phyloP scores from a whole-genome alignment of 2,329 filamentous ascomycete genomes.

The Fusarium graminum region DNA sequence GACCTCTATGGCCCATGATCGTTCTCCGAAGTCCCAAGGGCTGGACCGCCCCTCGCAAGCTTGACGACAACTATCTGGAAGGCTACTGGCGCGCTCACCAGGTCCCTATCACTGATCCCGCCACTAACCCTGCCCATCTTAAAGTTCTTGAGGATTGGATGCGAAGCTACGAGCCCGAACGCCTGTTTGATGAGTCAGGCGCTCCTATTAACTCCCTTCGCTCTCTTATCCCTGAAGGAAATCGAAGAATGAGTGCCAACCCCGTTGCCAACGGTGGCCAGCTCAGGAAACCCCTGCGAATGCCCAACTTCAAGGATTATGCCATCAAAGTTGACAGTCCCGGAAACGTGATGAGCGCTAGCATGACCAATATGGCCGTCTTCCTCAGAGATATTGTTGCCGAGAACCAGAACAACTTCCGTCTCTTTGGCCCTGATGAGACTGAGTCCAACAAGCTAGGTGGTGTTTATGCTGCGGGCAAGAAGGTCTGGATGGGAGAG shows the following conservation, averaged over 20 bases:
- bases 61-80: constrained; percentile 77
- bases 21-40: constrained; percentile 82
- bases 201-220: constrained; percentile 73
- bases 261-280: constrained; percentile 79
- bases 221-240: constrained; percentile 73
- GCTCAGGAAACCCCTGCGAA: constrained; percentile 73
- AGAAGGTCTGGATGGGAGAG: constrained; percentile 85
- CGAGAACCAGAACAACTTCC: constrained; percentile 75
- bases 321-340: constrained; percentile 71
- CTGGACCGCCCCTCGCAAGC: constrained; percentile 80
- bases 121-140: constrained; percentile 73
- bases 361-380: constrained; percentile 77
- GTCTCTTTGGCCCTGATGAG: constrained; percentile 83
- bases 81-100: constrained; percentile 87
- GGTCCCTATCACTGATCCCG: constrained; percentile 79
- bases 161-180: constrained; percentile 79
- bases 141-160: constrained; percentile 81
- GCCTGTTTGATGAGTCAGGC: constrained; percentile 75
- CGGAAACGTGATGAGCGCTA: constrained; percentile 68
- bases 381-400: constrained; percentile 77
- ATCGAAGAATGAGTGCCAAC: constrained; percentile 81
- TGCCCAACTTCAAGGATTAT: constrained; percentile 79
- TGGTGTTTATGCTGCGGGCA: constrained; percentile 77
- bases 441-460: constrained; percentile 84
- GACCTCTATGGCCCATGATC: constrained; percentile 84